These are phyloP conservation scores for Eucalyptus rudis DNA, from an alignment of 345 rosid species.

Conservation along the genomic window DNA sequence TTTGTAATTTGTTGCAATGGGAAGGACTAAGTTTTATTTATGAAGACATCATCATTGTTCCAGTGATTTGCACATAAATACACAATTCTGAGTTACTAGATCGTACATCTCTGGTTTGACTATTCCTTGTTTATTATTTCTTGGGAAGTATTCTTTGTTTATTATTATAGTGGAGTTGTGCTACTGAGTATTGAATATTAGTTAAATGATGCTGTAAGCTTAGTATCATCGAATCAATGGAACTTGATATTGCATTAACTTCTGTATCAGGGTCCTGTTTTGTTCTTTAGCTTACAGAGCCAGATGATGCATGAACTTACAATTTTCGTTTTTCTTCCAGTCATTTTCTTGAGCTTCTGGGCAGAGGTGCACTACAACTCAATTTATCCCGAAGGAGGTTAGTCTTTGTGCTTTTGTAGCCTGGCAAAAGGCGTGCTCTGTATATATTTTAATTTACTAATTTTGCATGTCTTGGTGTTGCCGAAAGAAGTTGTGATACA, in stretches of 20 bases:
- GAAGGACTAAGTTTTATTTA: background rate
- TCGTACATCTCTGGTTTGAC: background rate
- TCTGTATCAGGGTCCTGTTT: background rate
- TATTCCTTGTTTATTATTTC: background rate
- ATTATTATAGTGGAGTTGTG: background rate
- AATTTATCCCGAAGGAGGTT: slow-evolving; percentile 81
- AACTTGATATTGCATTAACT: background rate
- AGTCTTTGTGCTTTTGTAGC: background rate
- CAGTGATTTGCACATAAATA: background rate
- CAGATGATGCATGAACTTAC: background rate
- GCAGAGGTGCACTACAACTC: slow-evolving; percentile 98
- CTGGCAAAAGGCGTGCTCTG: background rate
- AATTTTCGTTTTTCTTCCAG: slow-evolving; percentile 18
- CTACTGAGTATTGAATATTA: background rate
- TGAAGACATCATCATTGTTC: background rate
- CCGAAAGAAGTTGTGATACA: background rate
- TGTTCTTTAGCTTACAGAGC: background rate
- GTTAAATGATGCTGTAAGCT: background rate
- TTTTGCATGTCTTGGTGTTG: background rate
- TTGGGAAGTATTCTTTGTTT: background rate
- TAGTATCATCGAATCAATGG: background rate
- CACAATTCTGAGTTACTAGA: background rate
- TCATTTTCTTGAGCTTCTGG: slow-evolving; percentile 90
- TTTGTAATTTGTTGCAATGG: background rate
- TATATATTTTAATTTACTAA: background rate